Base-by-base conservation (phyloP, 2,329 filamentous ascomycete species). In the Ophioceras dolichostomum region DNA sequence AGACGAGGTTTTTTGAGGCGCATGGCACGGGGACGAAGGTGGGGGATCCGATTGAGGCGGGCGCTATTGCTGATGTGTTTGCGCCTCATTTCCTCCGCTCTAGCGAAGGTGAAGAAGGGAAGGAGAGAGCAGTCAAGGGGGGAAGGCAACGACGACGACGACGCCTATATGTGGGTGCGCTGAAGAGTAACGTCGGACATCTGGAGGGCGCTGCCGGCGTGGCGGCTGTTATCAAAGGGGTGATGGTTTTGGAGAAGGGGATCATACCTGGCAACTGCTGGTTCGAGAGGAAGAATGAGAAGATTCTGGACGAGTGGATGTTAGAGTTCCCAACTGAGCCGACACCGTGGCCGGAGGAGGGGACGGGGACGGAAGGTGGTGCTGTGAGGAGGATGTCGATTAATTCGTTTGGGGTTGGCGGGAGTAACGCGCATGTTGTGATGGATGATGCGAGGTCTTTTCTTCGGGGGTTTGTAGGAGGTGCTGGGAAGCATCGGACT, bases 21-120 rank as follows among this genome's bases (percentile, higher is more conserved):
- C 58, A 54, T 31, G 62, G 63, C 2, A 66, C 61, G 0, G 61
- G 60, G 5, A 65, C 61, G 0, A 45, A 46, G 3, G 53, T 50
- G 17, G 57, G 60, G 3, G 52, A 55, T 32, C 37, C 37, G 1
- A 35, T 41, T 1, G 48, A 50, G 32, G 45, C 47, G 4, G 40
- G 43, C 10, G 43, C 45, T 19, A 37, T 50, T 3, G 27, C 27
- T 8, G 32, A 36, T 10, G 22, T 37, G n/a, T 47, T 50, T 22
- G 38, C 36, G 14, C 41, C 43, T 4, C 22, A 7, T 12, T 7
- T 7, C 22, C 22, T 12, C 22, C n/a, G n/a, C n/a, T n/a, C n/a
- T n/a, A 21, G 21, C 5, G 21, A 17, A 6, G 28, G 24, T 13
- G n/a, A n/a, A n/a, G n/a, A n/a, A n/a, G n/a, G n/a, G n/a, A n/a